Conservation (phyloP, 192 early-diverging fungal genomes). For the Entomortierella chlamydospora region DNA sequence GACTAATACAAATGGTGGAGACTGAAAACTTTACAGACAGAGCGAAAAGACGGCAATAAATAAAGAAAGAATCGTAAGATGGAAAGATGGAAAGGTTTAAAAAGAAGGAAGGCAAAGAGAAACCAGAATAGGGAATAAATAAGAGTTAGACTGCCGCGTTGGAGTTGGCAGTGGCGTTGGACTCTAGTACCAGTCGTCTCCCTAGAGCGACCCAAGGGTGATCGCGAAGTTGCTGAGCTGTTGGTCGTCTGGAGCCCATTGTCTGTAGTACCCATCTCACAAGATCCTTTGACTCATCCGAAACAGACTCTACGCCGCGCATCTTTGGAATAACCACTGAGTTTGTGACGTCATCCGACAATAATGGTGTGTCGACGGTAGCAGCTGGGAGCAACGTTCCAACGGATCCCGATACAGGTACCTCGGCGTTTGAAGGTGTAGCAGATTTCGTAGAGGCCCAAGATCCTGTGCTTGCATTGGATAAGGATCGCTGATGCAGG, state of each 20-base stretch:
- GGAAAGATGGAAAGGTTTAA: too few relatives aligned
- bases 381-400: conserved; percentile 9
- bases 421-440: background rate
- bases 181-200: background rate
- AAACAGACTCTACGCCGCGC: conserved; percentile 30
- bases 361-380: background rate
- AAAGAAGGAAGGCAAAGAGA: background rate
- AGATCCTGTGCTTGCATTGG: background rate
- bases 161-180: background rate
- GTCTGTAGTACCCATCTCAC: conserved; percentile 59
- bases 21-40: background rate
- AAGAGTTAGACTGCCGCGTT: background rate
- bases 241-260: conserved; percentile 58
- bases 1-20: background rate
- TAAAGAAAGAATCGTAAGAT: background rate
- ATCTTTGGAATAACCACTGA: conserved; percentile 38
- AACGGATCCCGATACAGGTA: too few relatives aligned
- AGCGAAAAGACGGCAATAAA: background rate
- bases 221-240: conserved; percentile 47
- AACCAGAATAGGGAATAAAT: background rate
- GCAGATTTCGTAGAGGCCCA: background rate
- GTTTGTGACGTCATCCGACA: background rate
- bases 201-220: conserved; percentile 63
- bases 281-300: conserved; percentile 62
- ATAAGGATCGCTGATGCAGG: conserved; percentile 7